Percentiles rank a stretch among this genome's conserved stretches.
Conservation (phyloP, 2,329 filamentous ascomycete species). For the Epichloe baconii region DNA sequence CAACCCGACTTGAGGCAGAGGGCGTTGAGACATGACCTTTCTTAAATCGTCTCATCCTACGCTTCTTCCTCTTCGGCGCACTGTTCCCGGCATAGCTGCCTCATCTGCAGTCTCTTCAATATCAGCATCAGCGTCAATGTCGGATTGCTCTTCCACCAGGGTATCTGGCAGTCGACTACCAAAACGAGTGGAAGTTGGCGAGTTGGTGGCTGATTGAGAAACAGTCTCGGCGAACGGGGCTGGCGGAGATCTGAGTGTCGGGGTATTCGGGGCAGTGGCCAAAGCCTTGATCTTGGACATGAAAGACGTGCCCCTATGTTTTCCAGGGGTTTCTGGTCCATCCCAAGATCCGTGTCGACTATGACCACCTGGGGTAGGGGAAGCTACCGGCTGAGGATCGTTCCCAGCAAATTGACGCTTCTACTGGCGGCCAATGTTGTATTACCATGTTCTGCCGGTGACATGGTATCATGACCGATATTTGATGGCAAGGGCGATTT, state of each 20-base stretch:
- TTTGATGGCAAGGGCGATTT: neutral
- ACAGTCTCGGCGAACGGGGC: constrained; percentile 20
- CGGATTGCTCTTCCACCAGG: constrained; percentile 34
- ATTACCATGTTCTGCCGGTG: neutral
- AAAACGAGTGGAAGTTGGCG: constrained; percentile 32
- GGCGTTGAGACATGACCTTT: constrained; percentile 49
- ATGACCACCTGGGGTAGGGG: constrained; percentile 28
- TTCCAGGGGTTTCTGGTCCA: constrained; percentile 45
- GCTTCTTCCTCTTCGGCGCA: constrained; percentile 40
- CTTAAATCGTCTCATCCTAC: constrained; percentile 46
- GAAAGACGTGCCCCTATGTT: constrained; percentile 50
- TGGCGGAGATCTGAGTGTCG: constrained; percentile 30
- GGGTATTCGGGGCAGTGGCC: constrained; percentile 38
- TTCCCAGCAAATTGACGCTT: constrained; percentile 66
- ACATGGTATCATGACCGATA: neutral
- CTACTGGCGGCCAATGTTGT: constrained; percentile 19
- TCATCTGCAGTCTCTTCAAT: constrained; percentile 64
- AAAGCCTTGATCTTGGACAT: constrained; percentile 71
- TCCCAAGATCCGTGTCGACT: constrained; percentile 54
- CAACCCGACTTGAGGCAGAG: constrained; percentile 43
- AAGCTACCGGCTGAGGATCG: constrained; percentile 32
- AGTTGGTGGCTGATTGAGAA: constrained; percentile 29
- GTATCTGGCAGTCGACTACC: constrained; percentile 39
- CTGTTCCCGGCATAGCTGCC: constrained; percentile 27
- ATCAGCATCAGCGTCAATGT: constrained; percentile 24